Conservation (phyloP, 1,284 basidiomycete genomes). For the Austroboletus niveus region DNA sequence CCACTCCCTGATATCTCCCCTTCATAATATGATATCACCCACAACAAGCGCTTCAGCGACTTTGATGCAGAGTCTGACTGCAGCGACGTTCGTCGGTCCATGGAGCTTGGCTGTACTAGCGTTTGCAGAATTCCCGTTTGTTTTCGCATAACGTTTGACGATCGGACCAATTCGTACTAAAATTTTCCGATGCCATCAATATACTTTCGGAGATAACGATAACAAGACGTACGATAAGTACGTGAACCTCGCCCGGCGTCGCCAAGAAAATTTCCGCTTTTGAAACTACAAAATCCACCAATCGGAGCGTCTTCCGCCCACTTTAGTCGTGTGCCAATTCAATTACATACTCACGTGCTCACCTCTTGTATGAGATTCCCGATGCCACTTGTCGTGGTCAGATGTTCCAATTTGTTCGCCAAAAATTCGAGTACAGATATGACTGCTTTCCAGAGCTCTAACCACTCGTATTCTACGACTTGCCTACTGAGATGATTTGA, state of each 20-base stretch:
- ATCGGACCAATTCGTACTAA: conserved; percentile 65
- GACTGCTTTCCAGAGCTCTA: conserved; percentile 57
- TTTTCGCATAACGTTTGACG: conserved; percentile 45
- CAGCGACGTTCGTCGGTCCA: conserved; percentile 20
- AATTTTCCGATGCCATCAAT: background rate
- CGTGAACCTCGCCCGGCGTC: conserved; percentile 50
- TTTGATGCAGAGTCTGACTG: conserved; percentile 34
- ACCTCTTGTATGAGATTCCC: conserved; percentile 55
- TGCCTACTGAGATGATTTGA: background rate
- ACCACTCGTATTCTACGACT: conserved; percentile 58
- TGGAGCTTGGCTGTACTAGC: conserved; percentile 33
- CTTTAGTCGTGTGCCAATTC: conserved; percentile 12
- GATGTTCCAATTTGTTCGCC: conserved; percentile 46
- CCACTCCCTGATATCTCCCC: conserved; percentile 44
- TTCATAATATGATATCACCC: conserved; percentile 49
- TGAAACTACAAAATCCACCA: conserved; percentile 50
- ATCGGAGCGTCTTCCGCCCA: conserved; percentile 41
- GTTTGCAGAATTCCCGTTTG: conserved; percentile 44
- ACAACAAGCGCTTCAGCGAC: conserved; percentile 43
- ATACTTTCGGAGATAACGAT: conserved; percentile 9
- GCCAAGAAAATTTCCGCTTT: conserved; percentile 52
- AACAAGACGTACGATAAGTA: conserved; percentile 51
- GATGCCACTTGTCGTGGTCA: conserved; percentile 49
- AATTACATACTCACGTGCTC: conserved; percentile 1
- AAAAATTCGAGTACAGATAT: conserved; percentile 55